These are phyloP conservation scores for Diaporthe eres DNA, from an alignment of 2,329 filamentous ascomycete species.

Conservation along the genomic window DNA sequence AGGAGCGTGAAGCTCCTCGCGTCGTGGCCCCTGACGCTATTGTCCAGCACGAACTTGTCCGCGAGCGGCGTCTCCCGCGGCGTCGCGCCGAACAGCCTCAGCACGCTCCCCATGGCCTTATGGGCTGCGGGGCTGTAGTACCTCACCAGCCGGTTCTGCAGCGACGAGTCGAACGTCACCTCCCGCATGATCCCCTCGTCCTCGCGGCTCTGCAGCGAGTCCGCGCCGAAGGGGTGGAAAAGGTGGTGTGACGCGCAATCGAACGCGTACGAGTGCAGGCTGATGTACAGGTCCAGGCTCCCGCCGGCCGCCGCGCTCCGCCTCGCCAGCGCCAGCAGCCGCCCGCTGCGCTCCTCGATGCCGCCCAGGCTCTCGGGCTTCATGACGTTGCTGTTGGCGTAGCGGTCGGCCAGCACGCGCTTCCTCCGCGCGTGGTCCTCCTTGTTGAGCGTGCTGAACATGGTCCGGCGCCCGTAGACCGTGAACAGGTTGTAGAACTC, in stretches of 20 bases:
- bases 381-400: slow-evolving; percentile 78
- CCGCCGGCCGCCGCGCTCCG: slow-evolving; percentile 54
- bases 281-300: slow-evolving; percentile 74
- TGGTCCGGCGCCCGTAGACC: slow-evolving; percentile 70
- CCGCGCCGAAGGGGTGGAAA: slow-evolving; percentile 76
- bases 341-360: slow-evolving; percentile 68
- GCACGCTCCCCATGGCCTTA: slow-evolving; percentile 59
- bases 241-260: slow-evolving; percentile 79
- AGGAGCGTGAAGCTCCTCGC: slow-evolving; percentile 70
- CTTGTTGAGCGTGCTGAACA: slow-evolving; percentile 72
- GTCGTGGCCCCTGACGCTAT: slow-evolving; percentile 58
- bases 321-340: slow-evolving; percentile 68
- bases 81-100: slow-evolving; percentile 62
- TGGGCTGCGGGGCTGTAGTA: slow-evolving; percentile 70
- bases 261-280: slow-evolving; percentile 76
- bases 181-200: slow-evolving; percentile 78
- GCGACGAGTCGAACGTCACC: slow-evolving; percentile 76
- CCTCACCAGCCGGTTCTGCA: slow-evolving; percentile 73
- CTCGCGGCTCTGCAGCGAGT: slow-evolving; percentile 67
- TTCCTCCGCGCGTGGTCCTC: slow-evolving; percentile 75
- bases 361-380: slow-evolving; percentile 67
- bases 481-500: slow-evolving; percentile 74
- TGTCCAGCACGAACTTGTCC: slow-evolving; percentile 70
- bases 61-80: slow-evolving; percentile 72
- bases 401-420: slow-evolving; percentile 74